Percentiles rank a stretch among this genome's conserved stretches.
Conservation (phyloP, 1,284 basidiomycete genomes). For the Fistulinella cinereoalba region DNA sequence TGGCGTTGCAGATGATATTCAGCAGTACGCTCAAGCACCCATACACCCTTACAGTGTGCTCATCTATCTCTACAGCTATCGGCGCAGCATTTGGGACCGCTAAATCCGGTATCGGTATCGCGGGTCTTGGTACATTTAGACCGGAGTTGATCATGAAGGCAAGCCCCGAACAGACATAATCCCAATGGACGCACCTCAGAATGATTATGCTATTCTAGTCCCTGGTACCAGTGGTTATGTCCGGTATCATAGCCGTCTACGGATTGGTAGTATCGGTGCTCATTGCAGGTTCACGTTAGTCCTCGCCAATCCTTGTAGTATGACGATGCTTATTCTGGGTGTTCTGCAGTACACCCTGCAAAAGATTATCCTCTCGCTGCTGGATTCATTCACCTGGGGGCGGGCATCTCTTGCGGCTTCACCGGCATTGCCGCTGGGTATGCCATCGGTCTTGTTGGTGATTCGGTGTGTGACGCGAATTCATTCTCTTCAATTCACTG, state of each 20-base stretch:
- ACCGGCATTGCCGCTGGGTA: conserved; percentile 96
- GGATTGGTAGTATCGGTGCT: conserved; percentile 69
- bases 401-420: conserved; percentile 88
- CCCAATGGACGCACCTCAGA: conserved; percentile 1
- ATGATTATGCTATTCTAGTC: conserved; percentile 20
- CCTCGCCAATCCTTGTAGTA: not conserved
- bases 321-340: conserved; percentile 6
- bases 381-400: conserved; percentile 93
- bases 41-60: conserved; percentile 6
- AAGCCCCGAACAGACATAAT: conserved; percentile 19
- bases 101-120: conserved; percentile 97
- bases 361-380: conserved; percentile 71
- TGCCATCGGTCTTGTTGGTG: conserved; percentile 96
- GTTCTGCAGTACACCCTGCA: conserved; percentile 56
- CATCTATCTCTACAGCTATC: conserved; percentile 52
- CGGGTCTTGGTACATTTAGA: conserved; percentile 90
- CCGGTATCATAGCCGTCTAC: conserved; percentile 73
- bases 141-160: conserved; percentile 99
- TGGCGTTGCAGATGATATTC: conserved; percentile 68
- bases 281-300: conserved; percentile 60
- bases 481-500: conserved; percentile 1
- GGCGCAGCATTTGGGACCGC: conserved; percentile 97
- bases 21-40: conserved; percentile 62
- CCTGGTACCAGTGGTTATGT: conserved; percentile 56
- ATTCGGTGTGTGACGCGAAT: conserved; percentile 62